Percentiles rank a stretch among this genome's conserved stretches.
These are phyloP conservation scores for Periconia macrospinosa DNA, from an alignment of 2,329 filamentous ascomycete genomes.

Conservation along the genomic window DNA sequence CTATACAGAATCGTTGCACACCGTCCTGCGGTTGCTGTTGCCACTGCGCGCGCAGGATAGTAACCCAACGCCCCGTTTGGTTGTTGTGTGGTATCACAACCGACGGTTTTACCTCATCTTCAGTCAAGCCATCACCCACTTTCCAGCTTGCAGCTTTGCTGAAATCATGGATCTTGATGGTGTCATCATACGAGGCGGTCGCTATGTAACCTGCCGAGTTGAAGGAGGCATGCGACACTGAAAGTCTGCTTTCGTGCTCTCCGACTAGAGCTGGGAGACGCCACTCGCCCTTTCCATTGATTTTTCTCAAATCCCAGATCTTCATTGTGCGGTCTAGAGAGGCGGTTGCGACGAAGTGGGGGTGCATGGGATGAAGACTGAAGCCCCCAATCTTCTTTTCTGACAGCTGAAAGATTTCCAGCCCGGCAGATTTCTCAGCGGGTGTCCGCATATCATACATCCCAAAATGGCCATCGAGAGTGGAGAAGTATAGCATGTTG, in stretches of 20 bases:
- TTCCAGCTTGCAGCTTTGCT: conserved; percentile 47
- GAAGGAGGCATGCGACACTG: conserved; percentile 91
- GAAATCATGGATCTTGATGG: conserved; percentile 88
- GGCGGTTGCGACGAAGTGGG: conserved; percentile 84
- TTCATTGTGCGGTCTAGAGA: conserved; percentile 87
- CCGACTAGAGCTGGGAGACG: conserved; percentile 71
- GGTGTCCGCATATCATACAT: conserved; percentile 74
- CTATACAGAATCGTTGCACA: conserved; percentile 86
- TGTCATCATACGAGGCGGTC: conserved; percentile 93
- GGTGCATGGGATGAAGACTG: conserved; percentile 74
- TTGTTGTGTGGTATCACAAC: conserved; percentile 83
- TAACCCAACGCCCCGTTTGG: conserved; percentile 93
- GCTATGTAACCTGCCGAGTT: conserved; percentile 82
- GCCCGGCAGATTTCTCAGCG: conserved; percentile 50
- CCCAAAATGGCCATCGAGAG: conserved; percentile 77
- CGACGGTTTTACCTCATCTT: conserved; percentile 68
- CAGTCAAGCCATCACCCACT: conserved; percentile 62
- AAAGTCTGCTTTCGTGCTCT: conserved; percentile 79
- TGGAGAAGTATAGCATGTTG: conserved; percentile 82
- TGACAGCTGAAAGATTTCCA: conserved; percentile 72
- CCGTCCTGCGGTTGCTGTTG: conserved; percentile 76
- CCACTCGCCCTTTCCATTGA: conserved; percentile 63
- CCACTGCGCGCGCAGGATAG: conserved; percentile 86
- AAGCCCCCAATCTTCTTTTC: conserved; percentile 98
- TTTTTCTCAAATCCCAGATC: conserved; percentile 88